Evolutionary conservation across 352 stramenopile genomes (phyloP), one percentile per base, ranked within the genome.

Genomic region (Thalassiosira pacifica): DNA sequence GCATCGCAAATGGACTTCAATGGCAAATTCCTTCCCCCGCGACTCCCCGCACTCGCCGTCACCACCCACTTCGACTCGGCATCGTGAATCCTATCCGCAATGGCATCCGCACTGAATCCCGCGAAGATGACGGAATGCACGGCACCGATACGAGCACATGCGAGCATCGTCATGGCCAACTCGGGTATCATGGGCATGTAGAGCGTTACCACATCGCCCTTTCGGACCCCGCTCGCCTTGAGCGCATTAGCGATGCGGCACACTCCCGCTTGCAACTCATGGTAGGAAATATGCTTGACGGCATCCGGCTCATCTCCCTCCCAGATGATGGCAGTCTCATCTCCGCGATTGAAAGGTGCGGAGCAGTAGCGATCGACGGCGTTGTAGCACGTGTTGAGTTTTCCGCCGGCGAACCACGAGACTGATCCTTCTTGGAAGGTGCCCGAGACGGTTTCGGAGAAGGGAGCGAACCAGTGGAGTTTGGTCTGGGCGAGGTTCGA

Each of bases 101-200:
- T 92, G 19, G 97, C 96, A 32, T 99, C 97, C 6, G 97, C 95
- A 37, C 93, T 98, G 61, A 97, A 97, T 57, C 98, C 98, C 18
- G 97, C 98, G 93, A 99, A 99, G 18, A 99, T 96, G 4, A 99
- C 97, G 18, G 94, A 98, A 92, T 99, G 98, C 4, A 98, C 93
- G 11, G 97, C 98, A 29, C 98, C 98, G 78, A 99, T 98, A 37
- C 98, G 96, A 8, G 97, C 96, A 82, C 98, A 99, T 0, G 98
- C 98, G 27, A 99, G 91, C 98, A 99, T 88, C 32, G 97, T 97
- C 85, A 99, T 98, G n/a, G 96, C 96, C 5, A 97, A 91, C 88
- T 99, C 97, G 8, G 97, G 97, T 64, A 99, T 98, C 98, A 99
- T 99, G 37, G 98, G 98, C 98, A 99, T 98, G 93, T 99, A 99